Conservation (phyloP, 2,329 filamentous ascomycete species). For the Cercospora berteroae region DNA sequence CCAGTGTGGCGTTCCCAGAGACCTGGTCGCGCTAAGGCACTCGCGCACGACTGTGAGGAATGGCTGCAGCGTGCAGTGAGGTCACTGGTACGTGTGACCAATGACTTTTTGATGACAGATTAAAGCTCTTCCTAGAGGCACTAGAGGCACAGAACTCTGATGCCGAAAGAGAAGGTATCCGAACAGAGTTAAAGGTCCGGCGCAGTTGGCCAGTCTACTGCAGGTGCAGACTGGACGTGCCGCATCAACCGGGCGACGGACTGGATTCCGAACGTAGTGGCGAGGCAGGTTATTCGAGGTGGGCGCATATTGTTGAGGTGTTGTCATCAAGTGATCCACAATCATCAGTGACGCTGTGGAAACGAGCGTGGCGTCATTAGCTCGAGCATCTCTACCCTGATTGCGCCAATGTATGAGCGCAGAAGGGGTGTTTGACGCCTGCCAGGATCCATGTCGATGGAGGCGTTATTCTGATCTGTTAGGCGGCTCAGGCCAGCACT, state of each 20-base stretch:
- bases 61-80: conserved; percentile 18
- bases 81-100: conserved; percentile 18
- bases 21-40: conserved; percentile 18
- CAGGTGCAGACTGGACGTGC: background rate
- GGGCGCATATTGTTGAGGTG: background rate
- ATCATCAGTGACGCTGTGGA: conserved; percentile 6
- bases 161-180: background rate
- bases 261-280: conserved; percentile 17
- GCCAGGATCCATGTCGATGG: conserved; percentile 15
- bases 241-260: conserved; percentile 1
- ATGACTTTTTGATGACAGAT: conserved; percentile 10
- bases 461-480: conserved; percentile 6
- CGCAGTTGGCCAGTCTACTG: conserved; percentile 5
- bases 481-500: background rate
- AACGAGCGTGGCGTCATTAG: conserved; percentile 23
- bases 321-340: background rate
- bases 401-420: conserved; percentile 18
- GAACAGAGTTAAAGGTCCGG: conserved; percentile 1
- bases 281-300: background rate
- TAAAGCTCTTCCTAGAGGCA: background rate
- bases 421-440: conserved; percentile 10
- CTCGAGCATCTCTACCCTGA: conserved; percentile 12
- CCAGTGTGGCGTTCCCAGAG: conserved; percentile 16
- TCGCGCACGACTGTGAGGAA: conserved; percentile 20
- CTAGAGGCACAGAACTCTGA: background rate